phyloP scores from a whole-genome alignment of 768 basidiomycete genomes.

The Suillus sp. region DNA sequence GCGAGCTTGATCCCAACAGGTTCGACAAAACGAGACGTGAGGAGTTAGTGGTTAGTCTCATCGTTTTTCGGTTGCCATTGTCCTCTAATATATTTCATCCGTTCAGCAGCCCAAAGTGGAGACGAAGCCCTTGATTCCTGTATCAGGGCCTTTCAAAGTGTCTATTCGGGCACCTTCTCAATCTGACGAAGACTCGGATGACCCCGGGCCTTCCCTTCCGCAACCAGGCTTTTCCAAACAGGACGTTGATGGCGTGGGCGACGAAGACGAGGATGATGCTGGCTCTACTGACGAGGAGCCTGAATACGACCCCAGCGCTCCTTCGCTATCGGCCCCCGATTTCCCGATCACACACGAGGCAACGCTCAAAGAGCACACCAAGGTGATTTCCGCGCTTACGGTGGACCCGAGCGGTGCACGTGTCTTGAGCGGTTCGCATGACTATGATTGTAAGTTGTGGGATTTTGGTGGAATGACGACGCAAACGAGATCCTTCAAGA shows the following conservation, averaged over 20 bases:
- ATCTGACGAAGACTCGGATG: constrained; percentile 26
- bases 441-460: constrained; percentile 98
- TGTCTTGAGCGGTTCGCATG: constrained; percentile 88
- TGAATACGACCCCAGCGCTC: constrained; percentile 54
- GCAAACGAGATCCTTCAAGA: constrained; percentile 91
- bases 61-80: constrained; percentile 11
- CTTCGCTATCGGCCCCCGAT: constrained; percentile 45
- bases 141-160: constrained; percentile 21
- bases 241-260: constrained; percentile 25
- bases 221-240: constrained; percentile 16
- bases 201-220: constrained; percentile 15
- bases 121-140: constrained; percentile 10
- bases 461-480: constrained; percentile 98
- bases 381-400: constrained; percentile 90
- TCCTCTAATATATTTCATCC: constrained; percentile 19
- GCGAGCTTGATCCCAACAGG: constrained; percentile 68
- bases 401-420: constrained; percentile 95
- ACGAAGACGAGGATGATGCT: constrained; percentile 28
- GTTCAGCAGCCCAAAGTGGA: constrained; percentile 2
- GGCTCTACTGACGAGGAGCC: constrained; percentile 41
- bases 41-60: constrained; percentile 35
- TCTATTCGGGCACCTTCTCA: constrained; percentile 22
- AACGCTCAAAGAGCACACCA: constrained; percentile 90
- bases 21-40: constrained; percentile 76
- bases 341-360: constrained; percentile 94